These are phyloP conservation scores for Canariomyces notabilis DNA, from an alignment of 2,329 filamentous ascomycete species.

Conservation along the genomic window DNA sequence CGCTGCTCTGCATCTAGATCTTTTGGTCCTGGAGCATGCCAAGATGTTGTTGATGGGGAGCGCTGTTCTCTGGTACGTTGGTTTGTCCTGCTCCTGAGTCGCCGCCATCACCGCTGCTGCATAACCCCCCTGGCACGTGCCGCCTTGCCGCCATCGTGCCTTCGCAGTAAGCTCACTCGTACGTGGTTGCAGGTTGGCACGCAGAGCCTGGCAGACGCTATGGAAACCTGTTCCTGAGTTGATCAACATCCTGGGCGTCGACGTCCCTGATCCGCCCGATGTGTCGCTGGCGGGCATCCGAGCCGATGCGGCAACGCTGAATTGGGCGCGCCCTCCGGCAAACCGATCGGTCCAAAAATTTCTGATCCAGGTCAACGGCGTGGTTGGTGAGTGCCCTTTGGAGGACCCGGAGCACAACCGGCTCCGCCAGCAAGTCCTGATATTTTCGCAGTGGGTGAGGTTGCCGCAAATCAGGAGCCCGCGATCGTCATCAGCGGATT, in stretches of 20 bases:
- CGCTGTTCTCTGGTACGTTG: conserved; percentile 49
- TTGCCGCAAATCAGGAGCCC: conserved; percentile 68
- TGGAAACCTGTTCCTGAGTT: conserved; percentile 88
- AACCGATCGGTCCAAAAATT: conserved; percentile 75
- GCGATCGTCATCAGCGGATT: conserved; percentile 89
- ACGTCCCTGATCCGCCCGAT: conserved; percentile 84
- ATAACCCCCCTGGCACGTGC: conserved; percentile 2
- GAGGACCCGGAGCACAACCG: neutral
- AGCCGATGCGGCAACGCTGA: conserved; percentile 78
- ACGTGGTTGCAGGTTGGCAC: conserved; percentile 60
- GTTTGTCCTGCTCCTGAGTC: neutral
- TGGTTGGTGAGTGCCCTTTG: conserved; percentile 62
- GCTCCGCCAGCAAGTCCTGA: conserved; percentile 16
- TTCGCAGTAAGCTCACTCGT: conserved; percentile 10
- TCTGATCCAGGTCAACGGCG: conserved; percentile 87
- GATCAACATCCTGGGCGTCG: conserved; percentile 84
- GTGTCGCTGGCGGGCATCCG: conserved; percentile 88
- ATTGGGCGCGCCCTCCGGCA: conserved; percentile 73
- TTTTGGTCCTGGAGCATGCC: conserved; percentile 44
- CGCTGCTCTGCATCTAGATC: conserved; percentile 41
- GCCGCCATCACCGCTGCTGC: neutral
- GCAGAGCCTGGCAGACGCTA: conserved; percentile 81
- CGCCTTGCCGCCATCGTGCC: neutral
- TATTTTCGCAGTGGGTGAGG: conserved; percentile 66
- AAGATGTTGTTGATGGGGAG: conserved; percentile 52